phyloP scores from a whole-genome alignment of 108 stramenopile species.

The Nitzschia palea region DNA sequence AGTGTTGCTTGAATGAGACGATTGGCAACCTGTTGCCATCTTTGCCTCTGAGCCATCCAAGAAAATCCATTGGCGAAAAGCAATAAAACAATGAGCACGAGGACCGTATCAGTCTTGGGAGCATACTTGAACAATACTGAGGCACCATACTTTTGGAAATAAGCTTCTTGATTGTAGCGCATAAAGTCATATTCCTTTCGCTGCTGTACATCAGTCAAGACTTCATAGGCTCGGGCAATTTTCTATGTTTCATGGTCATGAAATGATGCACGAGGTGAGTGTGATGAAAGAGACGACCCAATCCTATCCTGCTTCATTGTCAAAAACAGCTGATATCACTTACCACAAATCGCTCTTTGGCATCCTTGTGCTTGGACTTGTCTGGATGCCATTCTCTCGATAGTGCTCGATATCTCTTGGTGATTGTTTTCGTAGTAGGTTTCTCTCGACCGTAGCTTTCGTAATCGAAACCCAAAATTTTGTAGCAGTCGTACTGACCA shows the following conservation, averaged over 20 bases:
- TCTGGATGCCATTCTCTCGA: conserved; percentile 85
- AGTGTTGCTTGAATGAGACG: conserved; percentile 75
- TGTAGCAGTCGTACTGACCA: conserved; percentile 87
- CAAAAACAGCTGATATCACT: conserved; percentile 14
- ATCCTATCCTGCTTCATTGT: neutral
- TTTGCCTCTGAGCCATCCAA: conserved; percentile 70
- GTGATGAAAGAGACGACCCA: neutral
- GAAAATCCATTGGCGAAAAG: conserved; percentile 49
- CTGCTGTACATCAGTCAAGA: conserved; percentile 59
- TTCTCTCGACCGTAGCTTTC: conserved; percentile 56
- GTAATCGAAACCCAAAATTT: conserved; percentile 87
- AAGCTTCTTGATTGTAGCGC: conserved; percentile 82
- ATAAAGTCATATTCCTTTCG: conserved; percentile 82
- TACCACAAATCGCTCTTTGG: conserved; percentile 83
- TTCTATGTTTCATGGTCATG: too few species aligned
- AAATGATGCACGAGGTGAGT: neutral
- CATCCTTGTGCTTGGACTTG: conserved; percentile 77
- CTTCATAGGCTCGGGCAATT: conserved; percentile 82
- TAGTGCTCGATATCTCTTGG: conserved; percentile 72
- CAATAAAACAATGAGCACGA: conserved; percentile 66
- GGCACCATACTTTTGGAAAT: conserved; percentile 77
- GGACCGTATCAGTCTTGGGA: conserved; percentile 71
- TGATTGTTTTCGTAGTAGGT: conserved; percentile 72
- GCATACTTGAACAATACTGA: conserved; percentile 74
- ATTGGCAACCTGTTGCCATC: conserved; percentile 76